Percentiles rank a stretch among this genome's conserved stretches.
Evolutionary conservation across 352 stramenopile species (phyloP).

Genomic region (Blastocystis sp.): DNA sequence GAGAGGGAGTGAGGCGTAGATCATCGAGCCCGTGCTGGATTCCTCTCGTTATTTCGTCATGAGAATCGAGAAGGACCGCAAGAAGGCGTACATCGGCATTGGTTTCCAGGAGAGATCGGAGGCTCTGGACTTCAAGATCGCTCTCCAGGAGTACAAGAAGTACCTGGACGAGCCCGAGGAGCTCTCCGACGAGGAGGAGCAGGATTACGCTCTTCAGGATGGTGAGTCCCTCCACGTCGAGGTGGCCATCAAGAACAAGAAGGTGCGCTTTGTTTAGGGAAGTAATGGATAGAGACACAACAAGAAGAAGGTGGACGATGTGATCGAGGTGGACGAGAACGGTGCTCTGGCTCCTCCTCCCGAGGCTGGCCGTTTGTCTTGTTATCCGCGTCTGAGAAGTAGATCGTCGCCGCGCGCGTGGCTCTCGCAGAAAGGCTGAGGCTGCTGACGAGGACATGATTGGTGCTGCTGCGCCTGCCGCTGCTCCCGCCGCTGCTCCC

Average conservation of each 20-base stretch:
- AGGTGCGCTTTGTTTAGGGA: background rate
- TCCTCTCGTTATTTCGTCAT: conserved; percentile 67
- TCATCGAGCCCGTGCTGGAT: conserved; percentile 62
- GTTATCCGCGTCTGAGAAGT: too few species aligned
- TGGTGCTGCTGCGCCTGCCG: too few species aligned
- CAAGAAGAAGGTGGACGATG: conserved; percentile 53
- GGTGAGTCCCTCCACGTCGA: conserved; percentile 61
- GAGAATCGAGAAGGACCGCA: conserved; percentile 46
- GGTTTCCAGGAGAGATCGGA: conserved; percentile 54
- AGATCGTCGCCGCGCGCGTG: conserved; percentile 6
- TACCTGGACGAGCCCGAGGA: conserved; percentile 41
- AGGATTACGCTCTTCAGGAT: conserved; percentile 27
- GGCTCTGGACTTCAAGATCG: conserved; percentile 55
- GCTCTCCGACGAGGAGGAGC: background rate
- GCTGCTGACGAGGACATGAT: background rate
- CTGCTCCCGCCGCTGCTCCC: too few species aligned
- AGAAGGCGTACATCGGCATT: conserved; percentile 50
- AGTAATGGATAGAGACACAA: conserved; percentile 25
- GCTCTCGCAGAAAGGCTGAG: conserved; percentile 29
- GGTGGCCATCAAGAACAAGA: conserved; percentile 58
- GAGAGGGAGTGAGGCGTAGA: background rate
- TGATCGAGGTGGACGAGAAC: too few species aligned
- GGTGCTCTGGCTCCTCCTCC: conserved; percentile 44
- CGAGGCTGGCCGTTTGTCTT: background rate
- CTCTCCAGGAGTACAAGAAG: conserved; percentile 58